phyloP scores from a whole-genome alignment of 768 basidiomycete genomes.

The Coprinopsis sp. region DNA sequence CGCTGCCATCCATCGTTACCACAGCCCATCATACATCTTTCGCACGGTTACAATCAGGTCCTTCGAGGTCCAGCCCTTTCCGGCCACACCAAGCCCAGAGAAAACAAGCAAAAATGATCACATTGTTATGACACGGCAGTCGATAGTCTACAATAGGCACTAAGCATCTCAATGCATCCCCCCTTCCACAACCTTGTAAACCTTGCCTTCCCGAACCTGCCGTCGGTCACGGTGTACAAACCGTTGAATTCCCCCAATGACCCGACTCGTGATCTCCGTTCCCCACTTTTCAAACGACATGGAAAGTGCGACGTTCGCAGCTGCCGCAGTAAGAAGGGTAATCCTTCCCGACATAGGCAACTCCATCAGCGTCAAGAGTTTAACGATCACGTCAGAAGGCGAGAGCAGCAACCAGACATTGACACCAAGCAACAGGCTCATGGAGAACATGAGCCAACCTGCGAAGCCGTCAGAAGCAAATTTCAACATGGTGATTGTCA shows the following conservation, averaged over 20 bases:
- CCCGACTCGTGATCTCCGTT: conserved; percentile 48
- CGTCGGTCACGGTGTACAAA: conserved; percentile 39
- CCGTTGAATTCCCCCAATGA: conserved; percentile 44
- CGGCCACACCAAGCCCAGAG: neutral
- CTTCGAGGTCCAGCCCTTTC: neutral
- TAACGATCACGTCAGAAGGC: conserved; percentile 55
- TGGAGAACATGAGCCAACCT: conserved; percentile 82
- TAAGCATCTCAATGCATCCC: conserved; percentile 42
- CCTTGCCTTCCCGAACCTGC: conserved; percentile 60
- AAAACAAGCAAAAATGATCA: too few relatives aligned
- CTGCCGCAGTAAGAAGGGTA: conserved; percentile 62
- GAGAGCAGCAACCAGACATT: conserved; percentile 73
- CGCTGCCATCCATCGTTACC: neutral
- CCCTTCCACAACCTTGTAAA: conserved; percentile 83
- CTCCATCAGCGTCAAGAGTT: conserved; percentile 71
- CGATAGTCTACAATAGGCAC: neutral
- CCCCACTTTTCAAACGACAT: conserved; percentile 78
- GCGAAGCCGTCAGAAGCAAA: conserved; percentile 1
- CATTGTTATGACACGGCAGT: too few relatives aligned
- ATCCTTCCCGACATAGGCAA: conserved; percentile 66
- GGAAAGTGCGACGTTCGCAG: conserved; percentile 67
- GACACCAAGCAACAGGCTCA: conserved; percentile 64
- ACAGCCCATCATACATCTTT: conserved; percentile 7
- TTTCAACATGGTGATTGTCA: neutral
- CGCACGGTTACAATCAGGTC: conserved; percentile 12